phyloP scores from a whole-genome alignment of 108 stramenopile genomes.

The Discostella pseudostelligera region DNA sequence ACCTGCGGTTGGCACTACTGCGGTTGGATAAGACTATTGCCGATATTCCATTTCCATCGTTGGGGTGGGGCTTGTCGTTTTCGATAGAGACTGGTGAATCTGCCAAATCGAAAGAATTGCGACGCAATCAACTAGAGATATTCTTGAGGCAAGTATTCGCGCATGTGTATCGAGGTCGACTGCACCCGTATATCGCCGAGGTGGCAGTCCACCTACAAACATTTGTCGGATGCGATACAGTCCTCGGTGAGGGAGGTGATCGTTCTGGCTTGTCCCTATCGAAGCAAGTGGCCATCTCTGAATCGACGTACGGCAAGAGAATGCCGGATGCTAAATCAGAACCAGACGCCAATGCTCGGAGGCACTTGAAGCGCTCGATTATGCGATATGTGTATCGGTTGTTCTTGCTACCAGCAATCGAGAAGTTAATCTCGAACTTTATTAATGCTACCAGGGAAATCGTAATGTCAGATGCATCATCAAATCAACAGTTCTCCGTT shows the following conservation, averaged over 20 bases:
- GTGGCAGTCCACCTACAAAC: slow-evolving; percentile 79
- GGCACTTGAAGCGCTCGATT: slow-evolving; percentile 65
- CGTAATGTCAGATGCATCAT: slow-evolving; percentile 39
- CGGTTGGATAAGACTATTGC: slow-evolving; percentile 37
- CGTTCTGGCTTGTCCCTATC: slow-evolving; percentile 20
- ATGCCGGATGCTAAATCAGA: slow-evolving; percentile 34
- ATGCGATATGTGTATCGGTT: slow-evolving; percentile 75
- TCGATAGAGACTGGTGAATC: slow-evolving; percentile 42
- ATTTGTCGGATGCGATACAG: slow-evolving; percentile 73
- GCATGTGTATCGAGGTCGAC: slow-evolving; percentile 54
- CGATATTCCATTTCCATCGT: slow-evolving; percentile 65
- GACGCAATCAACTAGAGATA: slow-evolving; percentile 59
- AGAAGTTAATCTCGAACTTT: slow-evolving; percentile 61
- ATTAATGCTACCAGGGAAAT: slow-evolving; percentile 53
- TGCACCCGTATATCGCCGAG: slow-evolving; percentile 66
- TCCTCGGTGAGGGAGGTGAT: slow-evolving; percentile 20
- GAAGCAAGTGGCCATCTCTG: slow-evolving; percentile 47
- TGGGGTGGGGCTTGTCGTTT: slow-evolving; percentile 34
- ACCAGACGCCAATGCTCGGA: slow-evolving; percentile 37
- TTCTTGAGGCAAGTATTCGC: slow-evolving; percentile 64
- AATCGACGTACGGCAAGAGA: slow-evolving; percentile 35
- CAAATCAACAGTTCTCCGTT: slow-evolving; percentile 21
- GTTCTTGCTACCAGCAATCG: slow-evolving; percentile 68
- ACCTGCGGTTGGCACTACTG: slow-evolving; percentile 56
- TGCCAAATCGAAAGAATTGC: slow-evolving; percentile 41